Percentiles rank a stretch among this genome's conserved stretches.
These are phyloP conservation scores for Prunus salicina DNA, from an alignment of 306 rosid species.

Conservation along the genomic window DNA sequence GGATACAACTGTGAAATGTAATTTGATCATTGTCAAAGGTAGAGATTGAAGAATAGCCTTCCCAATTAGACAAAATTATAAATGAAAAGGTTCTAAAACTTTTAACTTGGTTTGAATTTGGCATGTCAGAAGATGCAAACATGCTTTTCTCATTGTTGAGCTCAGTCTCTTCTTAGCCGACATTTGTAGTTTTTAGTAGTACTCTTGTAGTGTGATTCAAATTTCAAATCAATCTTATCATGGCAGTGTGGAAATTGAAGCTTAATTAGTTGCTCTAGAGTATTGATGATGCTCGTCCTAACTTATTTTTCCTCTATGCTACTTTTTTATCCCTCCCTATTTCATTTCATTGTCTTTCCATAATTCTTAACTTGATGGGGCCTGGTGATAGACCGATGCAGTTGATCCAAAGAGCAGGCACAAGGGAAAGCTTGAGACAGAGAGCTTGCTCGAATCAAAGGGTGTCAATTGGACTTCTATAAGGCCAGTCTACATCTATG, in stretches of 20 bases:
- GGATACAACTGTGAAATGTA: neutral
- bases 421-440: conserved; percentile 99
- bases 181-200: neutral
- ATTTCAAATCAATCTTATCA: neutral
- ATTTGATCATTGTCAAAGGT: neutral
- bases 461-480: conserved; percentile 91
- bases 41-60: neutral
- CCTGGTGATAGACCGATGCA: conserved; percentile 58
- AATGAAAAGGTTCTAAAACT: no score
- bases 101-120: neutral
- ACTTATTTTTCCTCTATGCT: neutral
- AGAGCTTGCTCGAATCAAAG: conserved; percentile 64
- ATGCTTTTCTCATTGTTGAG: neutral
- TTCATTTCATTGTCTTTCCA: neutral
- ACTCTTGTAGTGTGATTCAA: neutral
- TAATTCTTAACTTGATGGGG: conserved; percentile 6
- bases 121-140: neutral
- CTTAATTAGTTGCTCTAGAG: neutral
- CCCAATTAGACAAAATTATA: neutral
- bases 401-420: conserved; percentile 99
- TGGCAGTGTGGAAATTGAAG: neutral
- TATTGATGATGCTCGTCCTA: neutral
- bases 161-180: neutral
- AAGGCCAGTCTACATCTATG: conserved; percentile 96
- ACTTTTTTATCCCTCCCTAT: neutral